Percentiles rank a stretch among this genome's conserved stretches.
Evolutionary conservation across 2,329 filamentous ascomycete genomes (phyloP).

Genomic region (Fusarium sp.): DNA sequence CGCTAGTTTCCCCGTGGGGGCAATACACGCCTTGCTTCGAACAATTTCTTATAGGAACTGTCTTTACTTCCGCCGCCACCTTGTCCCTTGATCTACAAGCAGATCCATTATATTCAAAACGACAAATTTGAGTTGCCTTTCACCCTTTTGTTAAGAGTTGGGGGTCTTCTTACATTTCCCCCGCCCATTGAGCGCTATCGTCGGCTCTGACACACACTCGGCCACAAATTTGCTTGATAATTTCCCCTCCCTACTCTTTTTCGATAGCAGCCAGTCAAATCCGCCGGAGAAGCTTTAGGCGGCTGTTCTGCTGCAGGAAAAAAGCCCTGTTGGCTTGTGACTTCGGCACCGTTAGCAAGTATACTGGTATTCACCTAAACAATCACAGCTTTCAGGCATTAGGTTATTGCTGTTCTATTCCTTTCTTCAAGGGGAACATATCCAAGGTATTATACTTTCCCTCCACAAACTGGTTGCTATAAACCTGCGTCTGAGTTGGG

Average conservation of each 20-base stretch:
- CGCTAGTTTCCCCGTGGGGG: slow-evolving; percentile 13
- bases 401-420: neutral
- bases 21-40: slow-evolving; percentile 13
- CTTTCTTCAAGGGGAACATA: neutral
- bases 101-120: neutral
- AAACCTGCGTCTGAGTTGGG: neutral
- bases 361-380: slow-evolving; percentile 3
- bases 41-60: slow-evolving; percentile 16
- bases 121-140: neutral
- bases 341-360: slow-evolving; percentile 16
- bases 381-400: neutral
- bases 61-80: slow-evolving; percentile 22
- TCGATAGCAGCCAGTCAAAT: slow-evolving; percentile 22
- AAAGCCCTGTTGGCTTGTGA: slow-evolving; percentile 32
- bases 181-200: slow-evolving; percentile 22
- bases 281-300: slow-evolving; percentile 17
- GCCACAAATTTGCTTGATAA: slow-evolving; percentile 33
- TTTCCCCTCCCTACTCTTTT: slow-evolving; percentile 17
- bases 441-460: slow-evolving; percentile 12
- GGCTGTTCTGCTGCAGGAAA: slow-evolving; percentile 17
- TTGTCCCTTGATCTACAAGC: neutral
- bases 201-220: slow-evolving; percentile 31
- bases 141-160: neutral
- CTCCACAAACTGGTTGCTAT: neutral
- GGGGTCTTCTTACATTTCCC: slow-evolving; percentile 3